Conservation (phyloP, 2,329 filamentous ascomycete genomes). For the Alternaria angustiovoidea region DNA sequence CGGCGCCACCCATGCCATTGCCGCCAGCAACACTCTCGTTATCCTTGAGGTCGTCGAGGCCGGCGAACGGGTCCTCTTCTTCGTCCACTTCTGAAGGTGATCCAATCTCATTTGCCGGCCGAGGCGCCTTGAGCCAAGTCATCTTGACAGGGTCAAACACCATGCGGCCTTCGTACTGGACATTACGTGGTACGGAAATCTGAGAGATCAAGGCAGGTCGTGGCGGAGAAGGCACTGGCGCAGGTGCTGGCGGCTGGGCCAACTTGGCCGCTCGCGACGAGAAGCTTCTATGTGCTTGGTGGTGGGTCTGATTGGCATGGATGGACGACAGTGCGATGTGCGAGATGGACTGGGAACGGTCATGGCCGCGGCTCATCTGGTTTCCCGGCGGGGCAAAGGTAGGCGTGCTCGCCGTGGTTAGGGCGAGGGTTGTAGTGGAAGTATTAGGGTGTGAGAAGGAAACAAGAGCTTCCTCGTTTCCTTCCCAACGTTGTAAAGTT, state of each 20-base stretch:
- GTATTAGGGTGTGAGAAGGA: conserved; percentile 68
- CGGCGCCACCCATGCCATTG: conserved; percentile 30
- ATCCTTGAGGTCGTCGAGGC: conserved; percentile 91
- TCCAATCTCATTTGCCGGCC: conserved; percentile 45
- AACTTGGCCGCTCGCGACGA: conserved; percentile 45
- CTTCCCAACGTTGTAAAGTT: conserved; percentile 87
- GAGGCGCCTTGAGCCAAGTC: conserved; percentile 87
- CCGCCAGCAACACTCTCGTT: conserved; percentile 48
- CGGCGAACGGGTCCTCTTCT: conserved; percentile 92
- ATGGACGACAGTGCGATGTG: conserved; percentile 53
- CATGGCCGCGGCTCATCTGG: conserved; percentile 40
- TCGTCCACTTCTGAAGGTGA: conserved; percentile 71
- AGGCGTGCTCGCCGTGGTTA: conserved; percentile 51
- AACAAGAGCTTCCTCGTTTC: conserved; percentile 85
- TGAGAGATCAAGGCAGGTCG: conserved; percentile 88
- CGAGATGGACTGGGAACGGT: conserved; percentile 49
- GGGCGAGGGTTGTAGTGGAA: conserved; percentile 58
- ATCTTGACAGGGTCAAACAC: conserved; percentile 96
- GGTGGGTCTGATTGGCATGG: conserved; percentile 23
- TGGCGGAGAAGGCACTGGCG: conserved; percentile 58
- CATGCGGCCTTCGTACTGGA: conserved; percentile 97
- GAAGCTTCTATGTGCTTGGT: conserved; percentile 51
- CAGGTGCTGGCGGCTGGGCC: conserved; percentile 51
- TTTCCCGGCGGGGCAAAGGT: conserved; percentile 48
- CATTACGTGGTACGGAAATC: conserved; percentile 79